A percentile compares a stretch with the other conserved stretches of the same genome.
phyloP scores from a whole-genome alignment of 192 early-diverging fungal species.

The Backusella parvicylindrica region DNA sequence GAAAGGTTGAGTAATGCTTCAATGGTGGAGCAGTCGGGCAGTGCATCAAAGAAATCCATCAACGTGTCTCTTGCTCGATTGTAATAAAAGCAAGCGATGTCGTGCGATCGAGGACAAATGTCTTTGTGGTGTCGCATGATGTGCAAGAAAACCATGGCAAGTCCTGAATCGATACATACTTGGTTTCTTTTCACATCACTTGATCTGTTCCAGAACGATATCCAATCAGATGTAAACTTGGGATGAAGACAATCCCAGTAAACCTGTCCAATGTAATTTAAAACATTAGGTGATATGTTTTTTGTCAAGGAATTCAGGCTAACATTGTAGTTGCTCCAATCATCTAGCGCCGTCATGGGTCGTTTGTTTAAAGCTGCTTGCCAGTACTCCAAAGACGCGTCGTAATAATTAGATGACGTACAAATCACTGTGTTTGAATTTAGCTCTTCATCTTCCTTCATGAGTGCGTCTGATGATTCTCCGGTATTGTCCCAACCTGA shows the following conservation, averaged over 20 bases:
- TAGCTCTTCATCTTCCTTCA: conserved; percentile 2
- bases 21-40: conserved; percentile 28
- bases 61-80: conserved; percentile 25
- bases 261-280: conserved; percentile 32
- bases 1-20: conserved; percentile 33
- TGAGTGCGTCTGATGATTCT: not conserved
- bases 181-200: conserved; percentile 30
- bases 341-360: conserved; percentile 6
- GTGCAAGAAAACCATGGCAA: conserved; percentile 37
- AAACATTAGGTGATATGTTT: conserved; percentile 20
- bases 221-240: conserved; percentile 25
- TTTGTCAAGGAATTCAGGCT: conserved; percentile 17
- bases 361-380: not conserved
- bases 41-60: conserved; percentile 33
- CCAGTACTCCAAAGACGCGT: conserved; percentile 23
- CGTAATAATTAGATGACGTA: not conserved
- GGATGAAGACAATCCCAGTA: conserved; percentile 39
- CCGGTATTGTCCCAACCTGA: not conserved
- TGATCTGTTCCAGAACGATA: conserved; percentile 34
- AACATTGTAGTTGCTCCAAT: conserved; percentile 10
- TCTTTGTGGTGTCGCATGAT: conserved; percentile 30
- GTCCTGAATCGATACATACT: conserved; percentile 31
- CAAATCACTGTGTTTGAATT: conserved; percentile 11
- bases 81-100: conserved; percentile 25
- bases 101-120: conserved; percentile 19